Base-by-base conservation (phyloP, 2,329 filamentous ascomycete genomes). In the Thielaviopsis punctulata region DNA sequence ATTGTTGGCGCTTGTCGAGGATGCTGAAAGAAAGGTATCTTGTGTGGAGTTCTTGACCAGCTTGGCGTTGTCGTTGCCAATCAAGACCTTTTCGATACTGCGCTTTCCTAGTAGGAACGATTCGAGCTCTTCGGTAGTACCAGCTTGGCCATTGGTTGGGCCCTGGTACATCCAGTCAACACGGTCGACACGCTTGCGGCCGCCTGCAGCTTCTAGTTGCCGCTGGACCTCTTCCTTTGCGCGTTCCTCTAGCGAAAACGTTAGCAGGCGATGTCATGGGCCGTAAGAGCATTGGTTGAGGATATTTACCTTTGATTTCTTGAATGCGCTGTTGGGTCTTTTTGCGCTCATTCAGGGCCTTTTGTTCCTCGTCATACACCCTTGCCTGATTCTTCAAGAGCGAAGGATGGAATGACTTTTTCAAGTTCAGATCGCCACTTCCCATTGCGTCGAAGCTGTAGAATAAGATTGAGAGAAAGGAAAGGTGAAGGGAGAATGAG, bases 101-200 rank as follows among this genome's bases (percentile, higher is more conserved):
- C 92, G 76, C 71, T 95, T 96, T 50, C 92, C 92, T 13, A 98
- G 73, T 1, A 98, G 68, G 64, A 94, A 98, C 3, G 85, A 87
- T 63, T 98, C 92, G 69, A 86, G 88, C 67, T 96, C 92, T 65
- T 95, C 90, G 4, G 76, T 78, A 39, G 79, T 86, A 25, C 83
- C 84, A n/a, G 73, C 71, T 61, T 85, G 82, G 33, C 86, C 86
- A 61, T 77, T 73, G 48, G 82, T 84, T 7, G 92, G 88, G 1
- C 90, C 90, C 60, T 84, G 80, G 67, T 98, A 98, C 87, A 98
- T 95, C 86, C 92, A 98, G 61, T 96, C 92, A 23, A 98, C 90
- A 33, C 88, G 80, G 60, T 90, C 82, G 25, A 84, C 69, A 51
- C 83, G 76, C 62, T 87, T 89, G 60, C 77, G 79, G 52, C 89